Evolutionary conservation across 2,329 filamentous ascomycete genomes (phyloP), one percentile per base, ranked within the genome.

Genomic region (Lasiodiplodia theobromae): DNA sequence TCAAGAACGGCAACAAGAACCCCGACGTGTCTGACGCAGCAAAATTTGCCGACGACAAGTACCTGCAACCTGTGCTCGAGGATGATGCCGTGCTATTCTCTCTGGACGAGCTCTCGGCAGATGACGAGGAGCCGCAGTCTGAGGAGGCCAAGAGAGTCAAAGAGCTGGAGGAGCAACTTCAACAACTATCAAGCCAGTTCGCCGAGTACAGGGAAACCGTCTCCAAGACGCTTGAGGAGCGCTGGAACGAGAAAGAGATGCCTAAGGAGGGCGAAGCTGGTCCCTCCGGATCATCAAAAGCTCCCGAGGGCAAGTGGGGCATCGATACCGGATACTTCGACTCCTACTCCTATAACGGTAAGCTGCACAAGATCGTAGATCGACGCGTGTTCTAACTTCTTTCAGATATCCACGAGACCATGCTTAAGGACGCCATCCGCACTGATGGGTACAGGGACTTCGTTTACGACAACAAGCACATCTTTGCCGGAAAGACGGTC

Each of bases 401-500:
- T 38, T 71, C 76, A 92, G 92, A 93, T 68, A 97, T 98, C 68
- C 94, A 98, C 78, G 93, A 97, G 77, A 94, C 92, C 8, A 98
- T 98, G 94, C 86, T 98, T 71, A 97, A 97, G 78, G 94, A 98
- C 76, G 85, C 88, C 0, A 86, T 97, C 51, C 91, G 94, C 64
- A 98, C 94, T 12, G 92, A 97, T 74, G 91, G 93, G 3, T 98
- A 98, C 81, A 89, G 94, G 56, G 94, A 98, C 81, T 97, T 97
- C 78, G 94, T 97, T 75, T 97, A 97, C 82, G 88, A 90, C 72
- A 93, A 97, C 82, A 96, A 97, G 79, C 85, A 93, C 72, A 82
- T 97, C 3, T 97, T 97, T 80, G 88, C 89, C 38, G 92, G 89
- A 74, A 97, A 97, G 82, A 88, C 90, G 11, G 92, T 97, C 14